Percentiles rank a stretch among this genome's conserved stretches.
phyloP scores from a whole-genome alignment of 2,329 filamentous ascomycete genomes.

The Ophiognomonia clavigignenti-juglandacearum region DNA sequence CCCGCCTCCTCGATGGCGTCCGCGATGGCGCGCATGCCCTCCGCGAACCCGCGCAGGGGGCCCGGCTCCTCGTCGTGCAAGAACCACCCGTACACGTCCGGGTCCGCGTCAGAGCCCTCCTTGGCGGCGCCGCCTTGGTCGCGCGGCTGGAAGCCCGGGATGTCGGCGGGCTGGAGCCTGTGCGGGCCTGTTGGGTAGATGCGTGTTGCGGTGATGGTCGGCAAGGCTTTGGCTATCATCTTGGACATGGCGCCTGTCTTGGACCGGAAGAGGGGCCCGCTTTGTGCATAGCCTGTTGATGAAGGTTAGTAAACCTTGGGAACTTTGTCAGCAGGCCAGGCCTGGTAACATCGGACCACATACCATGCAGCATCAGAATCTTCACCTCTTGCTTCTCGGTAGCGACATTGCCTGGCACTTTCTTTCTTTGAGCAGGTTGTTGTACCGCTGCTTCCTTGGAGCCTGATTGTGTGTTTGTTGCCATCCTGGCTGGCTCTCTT shows the following conservation, averaged over 20 bases:
- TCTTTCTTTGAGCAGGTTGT: not conserved
- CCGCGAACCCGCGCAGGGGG: constrained; percentile 53
- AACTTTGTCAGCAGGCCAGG: too few relatives aligned
- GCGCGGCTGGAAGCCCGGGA: constrained; percentile 10
- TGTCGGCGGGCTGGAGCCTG: constrained; percentile 7
- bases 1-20: constrained; percentile 51
- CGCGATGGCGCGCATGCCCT: constrained; percentile 45
- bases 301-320: not conserved
- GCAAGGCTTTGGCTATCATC: constrained; percentile 11
- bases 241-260: constrained; percentile 13
- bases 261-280: constrained; percentile 7
- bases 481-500: too few relatives aligned
- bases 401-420: not conserved
- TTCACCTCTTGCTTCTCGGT: constrained; percentile 10
- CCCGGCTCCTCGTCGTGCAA: constrained; percentile 11
- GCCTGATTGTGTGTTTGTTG: not conserved
- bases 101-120: not conserved
- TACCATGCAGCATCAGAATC: constrained; percentile 13
- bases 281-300: constrained; percentile 12
- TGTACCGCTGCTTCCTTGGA: not conserved
- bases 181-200: constrained; percentile 14
- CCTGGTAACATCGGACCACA: not conserved
- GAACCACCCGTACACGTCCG: constrained; percentile 10
- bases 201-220: constrained; percentile 5
- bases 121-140: constrained; percentile 3